Conservation (phyloP, 176 grass and related monocot genomes). For the Aegilops bicornis region DNA sequence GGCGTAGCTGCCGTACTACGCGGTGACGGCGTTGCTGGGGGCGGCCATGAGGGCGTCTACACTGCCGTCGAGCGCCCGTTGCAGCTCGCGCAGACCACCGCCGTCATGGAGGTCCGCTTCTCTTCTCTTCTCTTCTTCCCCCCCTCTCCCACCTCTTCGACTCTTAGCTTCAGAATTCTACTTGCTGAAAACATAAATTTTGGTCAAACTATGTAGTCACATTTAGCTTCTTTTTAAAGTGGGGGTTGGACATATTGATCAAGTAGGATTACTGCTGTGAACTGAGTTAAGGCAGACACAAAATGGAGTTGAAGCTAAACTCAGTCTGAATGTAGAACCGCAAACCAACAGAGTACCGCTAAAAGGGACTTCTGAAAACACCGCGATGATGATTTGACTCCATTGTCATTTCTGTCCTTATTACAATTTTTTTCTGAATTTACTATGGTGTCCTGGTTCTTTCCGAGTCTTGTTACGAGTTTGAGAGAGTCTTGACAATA, state of each 20-base stretch:
- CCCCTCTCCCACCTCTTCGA: neutral
- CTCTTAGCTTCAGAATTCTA: neutral
- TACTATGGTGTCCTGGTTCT: neutral
- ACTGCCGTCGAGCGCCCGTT: conserved; percentile 47
- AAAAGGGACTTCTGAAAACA: no score
- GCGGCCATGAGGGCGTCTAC: conserved; percentile 40
- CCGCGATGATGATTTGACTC: neutral
- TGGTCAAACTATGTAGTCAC: neutral
- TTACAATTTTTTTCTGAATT: neutral
- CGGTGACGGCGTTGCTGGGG: neutral
- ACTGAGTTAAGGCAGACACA: neutral
- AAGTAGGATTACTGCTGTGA: neutral
- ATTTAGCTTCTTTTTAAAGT: neutral
- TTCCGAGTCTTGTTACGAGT: no score
- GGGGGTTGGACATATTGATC: neutral
- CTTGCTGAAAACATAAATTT: neutral
- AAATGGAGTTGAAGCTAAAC: no score
- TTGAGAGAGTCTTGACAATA: neutral
- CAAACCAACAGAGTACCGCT: neutral
- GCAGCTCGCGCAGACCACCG: conserved; percentile 48
- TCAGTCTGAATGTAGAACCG: neutral
- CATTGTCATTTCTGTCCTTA: neutral
- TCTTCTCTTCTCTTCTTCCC: neutral
- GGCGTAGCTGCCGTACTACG: conserved; percentile 43
- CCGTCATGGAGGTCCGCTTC: conserved; percentile 29